Conservation (phyloP, 352 stramenopile species). For the Salisapilia sapeloensis region DNA sequence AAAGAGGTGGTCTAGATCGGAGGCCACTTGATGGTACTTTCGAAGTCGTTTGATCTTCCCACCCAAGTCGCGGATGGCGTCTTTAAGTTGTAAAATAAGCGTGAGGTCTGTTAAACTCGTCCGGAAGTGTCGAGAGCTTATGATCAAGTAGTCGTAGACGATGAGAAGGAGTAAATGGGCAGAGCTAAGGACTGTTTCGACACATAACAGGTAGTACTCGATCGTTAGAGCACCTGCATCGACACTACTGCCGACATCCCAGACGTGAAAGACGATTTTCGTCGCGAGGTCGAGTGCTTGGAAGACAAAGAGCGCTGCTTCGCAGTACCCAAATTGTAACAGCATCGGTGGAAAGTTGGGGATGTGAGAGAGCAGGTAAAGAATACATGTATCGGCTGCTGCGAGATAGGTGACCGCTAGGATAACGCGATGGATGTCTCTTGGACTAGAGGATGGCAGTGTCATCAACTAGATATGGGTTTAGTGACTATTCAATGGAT, state of each 20-base stretch:
- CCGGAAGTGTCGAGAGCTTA: conserved; percentile 63
- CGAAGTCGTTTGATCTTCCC: conserved; percentile 54
- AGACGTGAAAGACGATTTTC: conserved; percentile 48
- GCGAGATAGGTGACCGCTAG: no score
- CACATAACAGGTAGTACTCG: conserved; percentile 41
- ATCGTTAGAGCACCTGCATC: conserved; percentile 26
- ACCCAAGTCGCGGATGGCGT: conserved; percentile 38
- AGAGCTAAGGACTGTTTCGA: conserved; percentile 41
- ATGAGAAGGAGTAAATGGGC: conserved; percentile 53
- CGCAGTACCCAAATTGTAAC: conserved; percentile 58
- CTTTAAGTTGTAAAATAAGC: conserved; percentile 71
- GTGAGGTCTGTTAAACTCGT: conserved; percentile 67
- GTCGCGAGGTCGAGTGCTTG: conserved; percentile 45
- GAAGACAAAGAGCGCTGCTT: conserved; percentile 45
- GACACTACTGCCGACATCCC: conserved; percentile 18
- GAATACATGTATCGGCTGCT: no score
- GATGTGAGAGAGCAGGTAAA: no score
- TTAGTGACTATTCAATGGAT: no score
- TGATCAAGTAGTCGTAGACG: conserved; percentile 67
- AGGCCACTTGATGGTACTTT: conserved; percentile 46
- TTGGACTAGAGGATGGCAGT: no score
- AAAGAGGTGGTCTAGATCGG: conserved; percentile 51
- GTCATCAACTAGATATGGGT: no score
- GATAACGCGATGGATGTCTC: no score
- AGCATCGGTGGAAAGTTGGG: conserved; percentile 22